phyloP scores from a whole-genome alignment of 2,329 filamentous ascomycete genomes.

The Diplocarpon mali region DNA sequence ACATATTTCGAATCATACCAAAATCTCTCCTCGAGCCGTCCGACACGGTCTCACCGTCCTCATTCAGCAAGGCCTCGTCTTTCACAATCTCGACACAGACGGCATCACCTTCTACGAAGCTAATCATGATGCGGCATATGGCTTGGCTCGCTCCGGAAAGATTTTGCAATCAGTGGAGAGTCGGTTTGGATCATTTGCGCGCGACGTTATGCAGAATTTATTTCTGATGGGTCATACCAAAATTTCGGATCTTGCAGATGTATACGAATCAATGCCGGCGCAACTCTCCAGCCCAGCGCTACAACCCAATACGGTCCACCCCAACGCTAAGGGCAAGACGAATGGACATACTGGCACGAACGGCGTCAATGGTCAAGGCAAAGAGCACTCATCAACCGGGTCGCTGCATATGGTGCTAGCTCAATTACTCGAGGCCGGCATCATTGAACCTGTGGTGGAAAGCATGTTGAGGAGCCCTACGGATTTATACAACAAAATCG shows the following conservation, averaged over 20 bases:
- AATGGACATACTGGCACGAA: conserved; percentile 11
- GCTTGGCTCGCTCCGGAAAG: conserved; percentile 69
- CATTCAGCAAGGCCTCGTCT: conserved; percentile 79
- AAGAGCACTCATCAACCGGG: conserved; percentile 22
- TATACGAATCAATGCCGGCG: conserved; percentile 34
- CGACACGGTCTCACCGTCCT: conserved; percentile 75
- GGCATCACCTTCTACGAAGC: conserved; percentile 71
- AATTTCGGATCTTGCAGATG: conserved; percentile 56
- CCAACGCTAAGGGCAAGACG: conserved; percentile 26
- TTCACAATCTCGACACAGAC: conserved; percentile 55
- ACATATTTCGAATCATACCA: conserved; percentile 60
- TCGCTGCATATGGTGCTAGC: conserved; percentile 34
- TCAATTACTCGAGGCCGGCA: conserved; percentile 48
- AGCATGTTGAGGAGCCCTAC: conserved; percentile 48
- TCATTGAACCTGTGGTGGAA: conserved; percentile 52
- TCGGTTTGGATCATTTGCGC: conserved; percentile 63
- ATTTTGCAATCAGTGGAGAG: conserved; percentile 65
- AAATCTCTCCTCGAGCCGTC: conserved; percentile 62
- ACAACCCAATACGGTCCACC: conserved; percentile 6
- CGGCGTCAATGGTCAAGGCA: conserved; percentile 15
- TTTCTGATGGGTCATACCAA: conserved; percentile 68
- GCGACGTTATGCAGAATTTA: conserved; percentile 63
- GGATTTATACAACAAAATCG: conserved; percentile 50
- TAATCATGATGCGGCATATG: conserved; percentile 70
- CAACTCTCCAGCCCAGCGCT: too few relatives aligned